Evolutionary conservation across 2,329 filamentous ascomycete genomes (phyloP), one percentile per base, ranked within the genome.

Genomic region (Saccharata proteae): DNA sequence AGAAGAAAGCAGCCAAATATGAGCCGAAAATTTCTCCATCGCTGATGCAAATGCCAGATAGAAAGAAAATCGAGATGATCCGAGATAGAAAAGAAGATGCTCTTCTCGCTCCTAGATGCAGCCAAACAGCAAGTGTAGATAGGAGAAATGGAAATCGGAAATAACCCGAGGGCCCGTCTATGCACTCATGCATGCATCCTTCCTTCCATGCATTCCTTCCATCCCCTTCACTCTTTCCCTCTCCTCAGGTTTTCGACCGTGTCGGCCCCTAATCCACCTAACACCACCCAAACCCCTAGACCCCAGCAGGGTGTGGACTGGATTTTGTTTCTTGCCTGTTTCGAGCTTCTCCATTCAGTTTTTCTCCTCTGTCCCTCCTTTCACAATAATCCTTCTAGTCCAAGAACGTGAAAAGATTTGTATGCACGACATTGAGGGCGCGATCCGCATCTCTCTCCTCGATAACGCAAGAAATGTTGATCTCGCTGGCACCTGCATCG

Each of bases 381-480:
- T 16, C 16, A n/a, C 13, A 12, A 28, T 10, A 8, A 28, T 28
- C 19, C 16, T 4, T 36, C 34, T 36, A 84, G 40, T 94, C 86
- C 48, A 94, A 67, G 59, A 94, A 96, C 2, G 86, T 94, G 54
- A 98, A 96, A 35, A 98, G 72, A 61, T 86, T 88, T 13, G 90
- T 96, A 55, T 98, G 90, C 42, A 98, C 69, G 48, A 96, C 84
- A 53, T 92, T 96, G 67, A 98, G 80, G 18, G 90, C 90, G 43
- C 90, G 75, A 44, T 86, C 84, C 14, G 90, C 86, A 51, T 96
- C 85, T 42, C 77, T 69, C 43, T 84, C 83, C 47, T 92, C 84
- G 52, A 98, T 93, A 26, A 98, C 90, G 51, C 90, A 98, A 8
- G 85, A 93, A 38, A 98, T 98, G 57, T 96, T 98, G 60, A 98